These are phyloP conservation scores for Arctostaphylos glauca DNA, from an alignment of 148 eudicot genomes.

Conservation along the genomic window DNA sequence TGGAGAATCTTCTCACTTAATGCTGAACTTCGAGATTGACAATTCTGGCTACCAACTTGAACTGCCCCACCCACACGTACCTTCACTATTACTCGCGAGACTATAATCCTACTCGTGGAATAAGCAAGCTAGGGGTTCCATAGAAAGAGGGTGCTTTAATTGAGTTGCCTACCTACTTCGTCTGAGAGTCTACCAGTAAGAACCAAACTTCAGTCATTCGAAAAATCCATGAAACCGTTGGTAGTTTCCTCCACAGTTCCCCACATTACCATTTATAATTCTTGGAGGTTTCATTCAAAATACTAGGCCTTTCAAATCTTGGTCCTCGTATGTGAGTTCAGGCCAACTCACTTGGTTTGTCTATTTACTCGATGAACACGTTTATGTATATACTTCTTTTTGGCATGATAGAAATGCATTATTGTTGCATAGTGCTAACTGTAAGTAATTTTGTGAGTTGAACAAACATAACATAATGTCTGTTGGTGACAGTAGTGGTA, in stretches of 20 bases:
- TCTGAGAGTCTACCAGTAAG: background rate
- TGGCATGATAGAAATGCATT: background rate
- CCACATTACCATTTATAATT: background rate
- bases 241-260: too few relatives aligned
- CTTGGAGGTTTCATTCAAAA: background rate
- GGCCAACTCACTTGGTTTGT: background rate
- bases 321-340: background rate
- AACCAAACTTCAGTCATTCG: background rate
- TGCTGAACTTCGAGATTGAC: background rate
- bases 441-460: background rate
- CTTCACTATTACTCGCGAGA: background rate
- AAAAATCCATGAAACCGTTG: too few relatives aligned
- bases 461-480: background rate
- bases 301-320: slow-evolving; percentile 9
- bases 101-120: background rate
- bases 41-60: too few relatives aligned
- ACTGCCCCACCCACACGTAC: background rate
- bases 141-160: background rate
- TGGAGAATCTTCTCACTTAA: background rate
- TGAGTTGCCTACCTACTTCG: background rate
- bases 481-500: background rate
- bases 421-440: background rate
- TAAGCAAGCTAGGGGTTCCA: background rate
- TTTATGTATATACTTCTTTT: too few relatives aligned
- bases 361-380: background rate